A percentile compares a stretch with the other conserved stretches of the same genome.
Evolutionary conservation across 1,139 yeast genomes (phyloP).

Genomic region (Casaregolazyma lundiana): DNA sequence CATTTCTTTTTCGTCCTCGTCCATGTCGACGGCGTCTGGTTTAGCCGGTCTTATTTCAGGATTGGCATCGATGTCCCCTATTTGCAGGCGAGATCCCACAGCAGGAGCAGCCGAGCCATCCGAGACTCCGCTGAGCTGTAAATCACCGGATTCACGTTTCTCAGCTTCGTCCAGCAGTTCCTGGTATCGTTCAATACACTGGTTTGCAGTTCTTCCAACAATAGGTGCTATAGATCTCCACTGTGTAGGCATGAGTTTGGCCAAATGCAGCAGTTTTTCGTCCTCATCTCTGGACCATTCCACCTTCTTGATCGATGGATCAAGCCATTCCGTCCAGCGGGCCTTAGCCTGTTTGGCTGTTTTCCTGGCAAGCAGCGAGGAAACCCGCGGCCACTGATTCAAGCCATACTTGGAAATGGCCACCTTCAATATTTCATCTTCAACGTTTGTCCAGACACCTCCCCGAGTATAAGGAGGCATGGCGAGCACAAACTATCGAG

Average conservation of each 20-base stretch:
- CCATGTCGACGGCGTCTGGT: conserved; percentile 75
- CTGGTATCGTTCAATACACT: conserved; percentile 85
- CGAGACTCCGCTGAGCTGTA: conserved; percentile 51
- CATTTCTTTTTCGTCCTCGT: conserved; percentile 90
- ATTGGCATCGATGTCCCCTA: conserved; percentile 59
- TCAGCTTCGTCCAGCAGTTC: conserved; percentile 58
- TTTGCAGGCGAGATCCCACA: conserved; percentile 29
- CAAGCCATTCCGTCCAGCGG: conserved; percentile 86
- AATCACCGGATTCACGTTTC: conserved; percentile 28
- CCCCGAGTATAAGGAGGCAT: conserved; percentile 37
- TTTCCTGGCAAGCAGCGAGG: conserved; percentile 78
- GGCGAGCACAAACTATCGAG: no score
- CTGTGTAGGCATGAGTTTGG: conserved; percentile 77
- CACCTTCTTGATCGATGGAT: conserved; percentile 60
- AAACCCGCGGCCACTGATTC: conserved; percentile 91
- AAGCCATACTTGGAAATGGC: conserved; percentile 92
- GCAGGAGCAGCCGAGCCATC: conserved; percentile 45
- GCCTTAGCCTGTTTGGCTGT: conserved; percentile 91
- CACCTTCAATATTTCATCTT: conserved; percentile 84
- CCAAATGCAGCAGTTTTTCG: conserved; percentile 60
- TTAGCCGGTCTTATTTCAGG: conserved; percentile 82
- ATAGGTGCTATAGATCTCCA: conserved; percentile 87
- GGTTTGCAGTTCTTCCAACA: conserved; percentile 81
- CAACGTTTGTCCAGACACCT: conserved; percentile 87
- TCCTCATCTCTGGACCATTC: conserved; percentile 81